Percentiles rank a stretch among this genome's conserved stretches.
phyloP scores from a whole-genome alignment of 768 basidiomycete genomes.

The Agrocybe praecox region DNA sequence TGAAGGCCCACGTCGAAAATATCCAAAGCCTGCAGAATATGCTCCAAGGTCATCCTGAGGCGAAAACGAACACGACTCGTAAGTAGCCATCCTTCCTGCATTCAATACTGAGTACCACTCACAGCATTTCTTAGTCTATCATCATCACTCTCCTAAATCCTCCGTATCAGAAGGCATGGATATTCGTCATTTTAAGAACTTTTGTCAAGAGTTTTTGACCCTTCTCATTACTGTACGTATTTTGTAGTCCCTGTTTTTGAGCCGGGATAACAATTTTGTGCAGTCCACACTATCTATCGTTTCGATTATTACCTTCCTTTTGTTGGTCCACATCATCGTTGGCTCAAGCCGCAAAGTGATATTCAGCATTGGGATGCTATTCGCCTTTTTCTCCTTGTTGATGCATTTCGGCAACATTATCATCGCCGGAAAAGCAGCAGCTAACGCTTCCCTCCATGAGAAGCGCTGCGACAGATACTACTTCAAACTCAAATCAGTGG shows the following conservation, averaged over 20 bases:
- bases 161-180: conserved; percentile 3
- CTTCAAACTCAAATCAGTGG: conserved; percentile 27
- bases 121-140: not conserved
- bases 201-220: conserved; percentile 29
- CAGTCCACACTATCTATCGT: conserved; percentile 33
- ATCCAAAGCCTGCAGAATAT: conserved; percentile 25
- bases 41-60: conserved; percentile 1
- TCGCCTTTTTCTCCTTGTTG: conserved; percentile 31
- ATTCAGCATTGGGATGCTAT: conserved; percentile 31
- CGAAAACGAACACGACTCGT: not conserved
- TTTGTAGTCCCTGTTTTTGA: not conserved
- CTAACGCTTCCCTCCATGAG: conserved; percentile 20
- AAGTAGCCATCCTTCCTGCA: not conserved
- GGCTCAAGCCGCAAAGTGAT: conserved; percentile 17
- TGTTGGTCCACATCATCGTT: conserved; percentile 25
- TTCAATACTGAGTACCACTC: not conserved
- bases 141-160: not conserved
- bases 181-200: conserved; percentile 9
- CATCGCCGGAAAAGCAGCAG: conserved; percentile 28
- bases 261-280: not conserved
- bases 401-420: conserved; percentile 33
- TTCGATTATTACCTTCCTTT: conserved; percentile 28
- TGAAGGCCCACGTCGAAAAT: conserved; percentile 26
- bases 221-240: conserved; percentile 28
- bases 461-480: conserved; percentile 21